Percentiles rank a stretch among this genome's conserved stretches.
These are phyloP conservation scores for Lepidium campestre DNA, from an alignment of 441 rosid species.

Conservation along the genomic window DNA sequence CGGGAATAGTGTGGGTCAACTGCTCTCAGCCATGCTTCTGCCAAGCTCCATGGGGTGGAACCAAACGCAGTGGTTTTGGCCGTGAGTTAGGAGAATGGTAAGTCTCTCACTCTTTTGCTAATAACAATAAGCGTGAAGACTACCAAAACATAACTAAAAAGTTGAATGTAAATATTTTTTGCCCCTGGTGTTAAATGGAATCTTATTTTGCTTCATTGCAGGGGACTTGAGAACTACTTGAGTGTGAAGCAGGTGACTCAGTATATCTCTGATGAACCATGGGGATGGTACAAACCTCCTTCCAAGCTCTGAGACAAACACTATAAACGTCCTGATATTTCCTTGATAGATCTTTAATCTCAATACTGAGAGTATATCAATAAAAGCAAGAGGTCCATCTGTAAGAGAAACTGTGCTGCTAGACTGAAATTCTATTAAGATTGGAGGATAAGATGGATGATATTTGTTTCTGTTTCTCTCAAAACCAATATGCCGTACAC, in stretches of 20 bases:
- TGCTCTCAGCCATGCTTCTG: conserved; percentile 97
- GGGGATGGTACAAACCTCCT: conserved; percentile 93
- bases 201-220: conserved; percentile 22
- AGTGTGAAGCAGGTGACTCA: conserved; percentile 89
- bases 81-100: conserved; percentile 97
- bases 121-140: neutral
- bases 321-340: neutral
- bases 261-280: conserved; percentile 70
- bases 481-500: neutral
- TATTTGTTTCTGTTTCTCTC: neutral
- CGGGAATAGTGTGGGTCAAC: conserved; percentile 91
- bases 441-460: neutral
- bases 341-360: neutral
- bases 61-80: conserved; percentile 92
- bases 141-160: neutral
- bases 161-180: neutral
- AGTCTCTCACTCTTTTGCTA: conserved; percentile 6
- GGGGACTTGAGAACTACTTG: conserved; percentile 94
- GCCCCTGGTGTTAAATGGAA: neutral
- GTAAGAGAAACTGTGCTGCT: neutral
- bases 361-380: neutral
- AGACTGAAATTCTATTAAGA: neutral
- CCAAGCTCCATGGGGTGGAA: conserved; percentile 99
- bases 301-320: conserved; percentile 50
- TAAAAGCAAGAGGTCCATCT: neutral